Conservation (phyloP, 495 filamentous ascomycete species). For the Xylaria venustula region DNA sequence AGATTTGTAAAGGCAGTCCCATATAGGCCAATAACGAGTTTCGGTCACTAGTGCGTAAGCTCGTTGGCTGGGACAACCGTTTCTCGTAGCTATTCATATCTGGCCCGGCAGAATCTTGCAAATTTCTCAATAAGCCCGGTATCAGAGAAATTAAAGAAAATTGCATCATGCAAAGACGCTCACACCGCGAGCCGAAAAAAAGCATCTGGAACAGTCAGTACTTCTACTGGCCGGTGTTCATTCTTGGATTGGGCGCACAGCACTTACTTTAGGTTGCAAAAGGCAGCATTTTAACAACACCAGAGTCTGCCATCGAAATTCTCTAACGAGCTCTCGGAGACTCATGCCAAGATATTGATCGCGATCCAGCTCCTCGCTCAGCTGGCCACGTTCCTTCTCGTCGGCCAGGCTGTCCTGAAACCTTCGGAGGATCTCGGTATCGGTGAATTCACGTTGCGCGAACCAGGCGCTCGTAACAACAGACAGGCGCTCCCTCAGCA, state of each 20-base stretch:
- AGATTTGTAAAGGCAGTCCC: slow-evolving; percentile 91
- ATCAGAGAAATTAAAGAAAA: slow-evolving; percentile 94
- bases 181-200: slow-evolving; percentile 94
- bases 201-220: slow-evolving; percentile 72
- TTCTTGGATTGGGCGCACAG: background rate
- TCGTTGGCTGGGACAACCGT: slow-evolving; percentile 72
- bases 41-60: slow-evolving; percentile 86
- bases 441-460: slow-evolving; percentile 76
- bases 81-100: slow-evolving; percentile 80
- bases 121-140: slow-evolving; percentile 78
- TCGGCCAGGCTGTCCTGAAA: slow-evolving; percentile 86
- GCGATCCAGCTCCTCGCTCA: slow-evolving; percentile 67
- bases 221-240: background rate
- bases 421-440: slow-evolving; percentile 59
- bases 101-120: slow-evolving; percentile 91
- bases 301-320: slow-evolving; percentile 90
- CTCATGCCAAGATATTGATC: slow-evolving; percentile 93
- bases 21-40: slow-evolving; percentile 88
- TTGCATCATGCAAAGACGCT: slow-evolving; percentile 95
- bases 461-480: slow-evolving; percentile 97
- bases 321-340: slow-evolving; percentile 84
- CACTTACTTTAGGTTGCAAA: slow-evolving; percentile 84
- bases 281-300: slow-evolving; percentile 91
- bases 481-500: slow-evolving; percentile 77
- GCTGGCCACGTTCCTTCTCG: slow-evolving; percentile 58